phyloP scores from a whole-genome alignment of 2,329 filamentous ascomycete genomes.

The Ophiobolus disseminans region DNA sequence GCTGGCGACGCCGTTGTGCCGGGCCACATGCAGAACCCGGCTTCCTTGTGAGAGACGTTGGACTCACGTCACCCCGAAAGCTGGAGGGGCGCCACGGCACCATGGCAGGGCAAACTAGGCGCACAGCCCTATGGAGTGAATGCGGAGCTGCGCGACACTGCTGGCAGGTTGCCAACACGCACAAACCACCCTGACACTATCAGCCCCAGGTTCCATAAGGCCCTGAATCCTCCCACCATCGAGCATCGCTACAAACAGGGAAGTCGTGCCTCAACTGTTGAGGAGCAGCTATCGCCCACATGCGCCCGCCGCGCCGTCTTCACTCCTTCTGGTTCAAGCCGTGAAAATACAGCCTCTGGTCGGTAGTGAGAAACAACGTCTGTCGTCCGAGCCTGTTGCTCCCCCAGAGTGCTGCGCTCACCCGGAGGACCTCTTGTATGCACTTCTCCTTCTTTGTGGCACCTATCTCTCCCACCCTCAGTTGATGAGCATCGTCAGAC shows the following conservation, averaged over 20 bases:
- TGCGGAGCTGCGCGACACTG: conserved; percentile 12
- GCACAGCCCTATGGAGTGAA: conserved; percentile 1
- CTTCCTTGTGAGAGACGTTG: conserved; percentile 2
- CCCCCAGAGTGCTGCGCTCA: conserved; percentile 1
- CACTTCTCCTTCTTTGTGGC: conserved; percentile 19
- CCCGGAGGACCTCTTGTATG: conserved; percentile 11
- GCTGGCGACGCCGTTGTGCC: conserved; percentile 11
- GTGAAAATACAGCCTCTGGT: not conserved
- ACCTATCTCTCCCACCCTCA: conserved; percentile 18
- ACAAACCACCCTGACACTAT: not conserved
- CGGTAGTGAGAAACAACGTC: conserved; percentile 8
- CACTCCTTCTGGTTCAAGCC: not conserved
- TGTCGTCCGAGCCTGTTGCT: conserved; percentile 12
- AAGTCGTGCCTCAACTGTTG: conserved; percentile 15
- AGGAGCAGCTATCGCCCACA: conserved; percentile 11
- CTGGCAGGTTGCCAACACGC: not conserved
- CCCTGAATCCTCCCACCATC: conserved; percentile 6
- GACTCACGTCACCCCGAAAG: conserved; percentile 14
- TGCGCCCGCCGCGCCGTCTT: conserved; percentile 9
- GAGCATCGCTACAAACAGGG: conserved; percentile 15
- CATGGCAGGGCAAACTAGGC: conserved; percentile 7
- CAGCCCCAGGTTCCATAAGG: not conserved
- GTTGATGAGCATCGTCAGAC: conserved; percentile 28
- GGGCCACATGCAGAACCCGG: conserved; percentile 6
- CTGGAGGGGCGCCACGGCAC: conserved; percentile 1